phyloP scores from a whole-genome alignment of 306 rosid species.

The Prunus dulcis region DNA sequence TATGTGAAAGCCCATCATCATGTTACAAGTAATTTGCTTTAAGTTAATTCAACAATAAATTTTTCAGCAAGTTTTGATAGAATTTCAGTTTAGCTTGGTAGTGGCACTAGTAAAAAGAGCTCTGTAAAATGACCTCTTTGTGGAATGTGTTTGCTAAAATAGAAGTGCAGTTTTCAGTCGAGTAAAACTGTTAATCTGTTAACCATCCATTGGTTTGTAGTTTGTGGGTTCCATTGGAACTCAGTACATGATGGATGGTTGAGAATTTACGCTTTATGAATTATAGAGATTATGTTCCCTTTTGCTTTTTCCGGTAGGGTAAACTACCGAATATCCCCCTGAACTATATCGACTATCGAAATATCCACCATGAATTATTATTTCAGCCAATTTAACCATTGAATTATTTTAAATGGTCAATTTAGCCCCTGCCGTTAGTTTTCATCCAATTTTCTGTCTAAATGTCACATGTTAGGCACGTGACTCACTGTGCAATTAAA shows the following conservation, averaged over 20 bases:
- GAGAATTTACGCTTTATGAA: background rate
- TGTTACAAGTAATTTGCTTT: constrained; percentile 10
- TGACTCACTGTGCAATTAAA: too few relatives aligned
- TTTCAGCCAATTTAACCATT: too few relatives aligned
- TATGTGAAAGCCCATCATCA: constrained; percentile 15
- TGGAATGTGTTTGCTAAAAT: constrained; percentile 7
- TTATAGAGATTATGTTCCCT: background rate
- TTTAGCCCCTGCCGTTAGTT: too few relatives aligned
- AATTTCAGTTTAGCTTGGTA: constrained; percentile 29
- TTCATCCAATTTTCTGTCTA: too few relatives aligned
- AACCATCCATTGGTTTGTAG: background rate
- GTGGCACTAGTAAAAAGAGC: constrained; percentile 13
- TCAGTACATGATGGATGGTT: background rate
- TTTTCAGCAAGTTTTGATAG: constrained; percentile 19
- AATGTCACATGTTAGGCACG: too few relatives aligned
- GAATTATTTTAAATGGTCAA: too few relatives aligned
- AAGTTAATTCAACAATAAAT: constrained; percentile 15
- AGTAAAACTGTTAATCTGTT: background rate
- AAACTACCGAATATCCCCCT: too few relatives aligned
- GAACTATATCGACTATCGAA: too few relatives aligned
- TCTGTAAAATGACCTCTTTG: constrained; percentile 13
- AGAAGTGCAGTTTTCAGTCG: constrained; percentile 8
- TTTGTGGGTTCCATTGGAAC: background rate
- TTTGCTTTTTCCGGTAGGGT: background rate
- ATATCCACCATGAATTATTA: too few relatives aligned